phyloP scores from a whole-genome alignment of 352 stramenopile species.

The Saprolegnia parasitica region DNA sequence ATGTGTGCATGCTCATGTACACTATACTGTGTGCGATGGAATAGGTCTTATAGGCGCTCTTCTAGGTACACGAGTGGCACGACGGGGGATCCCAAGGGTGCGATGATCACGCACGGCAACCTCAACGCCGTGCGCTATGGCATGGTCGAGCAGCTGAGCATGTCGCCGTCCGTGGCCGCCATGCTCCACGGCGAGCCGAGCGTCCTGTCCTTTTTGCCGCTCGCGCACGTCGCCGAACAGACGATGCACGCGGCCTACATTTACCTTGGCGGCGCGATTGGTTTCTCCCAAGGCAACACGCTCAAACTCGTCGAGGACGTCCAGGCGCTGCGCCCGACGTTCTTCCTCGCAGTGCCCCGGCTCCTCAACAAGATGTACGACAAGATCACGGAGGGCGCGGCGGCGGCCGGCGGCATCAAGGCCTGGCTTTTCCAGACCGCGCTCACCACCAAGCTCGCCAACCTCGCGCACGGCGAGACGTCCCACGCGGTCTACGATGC shows the following conservation, averaged over 20 bases:
- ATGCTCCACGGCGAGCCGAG: slow-evolving; percentile 41
- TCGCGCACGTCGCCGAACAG: slow-evolving; percentile 93
- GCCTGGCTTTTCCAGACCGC: slow-evolving; percentile 86
- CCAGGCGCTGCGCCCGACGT: slow-evolving; percentile 85
- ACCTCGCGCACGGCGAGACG: slow-evolving; percentile 40
- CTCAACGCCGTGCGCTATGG: slow-evolving; percentile 26
- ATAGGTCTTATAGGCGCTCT: not conserved
- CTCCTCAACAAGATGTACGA: slow-evolving; percentile 97
- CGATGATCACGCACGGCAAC: slow-evolving; percentile 50
- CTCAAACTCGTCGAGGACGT: slow-evolving; percentile 91
- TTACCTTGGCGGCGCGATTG: slow-evolving; percentile 71
- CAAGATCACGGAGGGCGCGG: slow-evolving; percentile 78
- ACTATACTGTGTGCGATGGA: too few species aligned
- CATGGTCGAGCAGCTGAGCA: not conserved
- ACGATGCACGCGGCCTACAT: slow-evolving; percentile 59
- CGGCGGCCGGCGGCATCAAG: slow-evolving; percentile 70
- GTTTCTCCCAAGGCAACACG: slow-evolving; percentile 92
- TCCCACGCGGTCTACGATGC: slow-evolving; percentile 89
- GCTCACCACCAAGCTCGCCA: slow-evolving; percentile 48
- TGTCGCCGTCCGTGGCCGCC: not conserved
- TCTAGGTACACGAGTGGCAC: slow-evolving; percentile 48
- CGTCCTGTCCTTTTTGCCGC: slow-evolving; percentile 91
- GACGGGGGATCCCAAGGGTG: slow-evolving; percentile 47
- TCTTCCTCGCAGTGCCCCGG: slow-evolving; percentile 91
- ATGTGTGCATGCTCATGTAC: not conserved